These are phyloP conservation scores for Tuber borchii DNA, from an alignment of 495 filamentous ascomycete species.

Conservation along the genomic window DNA sequence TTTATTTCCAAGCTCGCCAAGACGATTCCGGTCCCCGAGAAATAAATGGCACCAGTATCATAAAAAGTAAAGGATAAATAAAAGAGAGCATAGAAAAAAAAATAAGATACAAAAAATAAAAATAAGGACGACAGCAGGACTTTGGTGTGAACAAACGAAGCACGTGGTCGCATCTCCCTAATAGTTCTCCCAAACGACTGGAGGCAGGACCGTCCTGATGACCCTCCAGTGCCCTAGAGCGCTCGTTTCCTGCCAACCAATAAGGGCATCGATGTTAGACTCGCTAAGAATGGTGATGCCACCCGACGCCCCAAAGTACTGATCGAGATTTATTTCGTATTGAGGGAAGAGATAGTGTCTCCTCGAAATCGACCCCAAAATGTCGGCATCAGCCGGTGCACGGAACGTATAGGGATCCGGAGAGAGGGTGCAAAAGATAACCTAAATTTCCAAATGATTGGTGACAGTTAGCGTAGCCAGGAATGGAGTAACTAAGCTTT, in stretches of 20 bases:
- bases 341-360: constrained; percentile 63
- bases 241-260: constrained; percentile 62
- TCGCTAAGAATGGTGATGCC: constrained; percentile 49
- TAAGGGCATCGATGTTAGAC: constrained; percentile 56
- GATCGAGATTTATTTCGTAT: constrained; percentile 59
- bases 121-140: neutral
- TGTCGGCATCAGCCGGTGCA: constrained; percentile 58
- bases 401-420: constrained; percentile 58
- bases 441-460: constrained; percentile 21
- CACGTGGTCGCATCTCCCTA: constrained; percentile 43
- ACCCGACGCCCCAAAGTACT: constrained; percentile 46
- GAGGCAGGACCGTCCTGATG: constrained; percentile 79
- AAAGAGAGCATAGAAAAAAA: neutral
- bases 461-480: constrained; percentile 28
- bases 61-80: neutral
- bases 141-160: neutral
- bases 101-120: neutral
- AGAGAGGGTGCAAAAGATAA: constrained; percentile 62
- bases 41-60: neutral
- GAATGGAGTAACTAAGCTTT: constrained; percentile 32
- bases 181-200: constrained; percentile 80
- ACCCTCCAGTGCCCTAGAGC: constrained; percentile 83
- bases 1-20: neutral
- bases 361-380: constrained; percentile 63
- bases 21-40: neutral